These are phyloP conservation scores for Solanum chmielewskii DNA, from an alignment of 257 asterid species.

Conservation along the genomic window DNA sequence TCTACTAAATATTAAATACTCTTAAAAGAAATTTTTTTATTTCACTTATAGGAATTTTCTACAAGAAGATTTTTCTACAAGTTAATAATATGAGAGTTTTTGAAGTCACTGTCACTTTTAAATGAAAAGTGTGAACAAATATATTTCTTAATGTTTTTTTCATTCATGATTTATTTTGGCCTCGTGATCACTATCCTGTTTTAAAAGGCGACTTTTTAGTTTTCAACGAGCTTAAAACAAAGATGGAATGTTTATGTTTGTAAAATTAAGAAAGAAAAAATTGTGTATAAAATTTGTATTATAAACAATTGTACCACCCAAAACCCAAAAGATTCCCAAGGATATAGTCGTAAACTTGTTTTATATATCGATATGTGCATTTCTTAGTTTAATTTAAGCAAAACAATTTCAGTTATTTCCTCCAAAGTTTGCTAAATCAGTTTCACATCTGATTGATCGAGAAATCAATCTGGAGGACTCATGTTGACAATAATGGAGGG, in stretches of 20 bases:
- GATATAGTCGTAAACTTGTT: too few species aligned
- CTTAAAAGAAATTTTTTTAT: too few species aligned
- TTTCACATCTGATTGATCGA: slow-evolving; percentile 11
- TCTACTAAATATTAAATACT: too few species aligned
- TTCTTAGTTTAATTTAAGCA: neutral
- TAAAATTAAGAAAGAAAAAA: neutral
- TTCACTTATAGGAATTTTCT: too few species aligned
- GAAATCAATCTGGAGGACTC: slow-evolving; percentile 38
- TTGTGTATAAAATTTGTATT: too few species aligned
- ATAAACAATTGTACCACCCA: neutral
- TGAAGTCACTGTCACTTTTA: neutral
- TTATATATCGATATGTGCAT: neutral
- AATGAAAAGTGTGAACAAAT: neutral
- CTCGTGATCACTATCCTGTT: too few species aligned
- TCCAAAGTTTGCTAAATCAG: slow-evolving; percentile 19
- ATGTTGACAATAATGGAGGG: slow-evolving; percentile 26
- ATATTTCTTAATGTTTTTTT: neutral
- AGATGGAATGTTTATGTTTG: neutral
- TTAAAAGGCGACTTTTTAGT: too few species aligned
- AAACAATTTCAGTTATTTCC: slow-evolving; percentile 48
- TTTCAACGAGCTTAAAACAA: neutral
- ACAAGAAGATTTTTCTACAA: neutral
- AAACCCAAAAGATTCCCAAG: too few species aligned
- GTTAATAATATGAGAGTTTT: neutral
- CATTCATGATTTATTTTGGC: too few species aligned